Evolutionary conservation across 1,284 basidiomycete species (phyloP), one percentile per base, ranked within the genome.

Genomic region (Wolfiporia cocos): DNA sequence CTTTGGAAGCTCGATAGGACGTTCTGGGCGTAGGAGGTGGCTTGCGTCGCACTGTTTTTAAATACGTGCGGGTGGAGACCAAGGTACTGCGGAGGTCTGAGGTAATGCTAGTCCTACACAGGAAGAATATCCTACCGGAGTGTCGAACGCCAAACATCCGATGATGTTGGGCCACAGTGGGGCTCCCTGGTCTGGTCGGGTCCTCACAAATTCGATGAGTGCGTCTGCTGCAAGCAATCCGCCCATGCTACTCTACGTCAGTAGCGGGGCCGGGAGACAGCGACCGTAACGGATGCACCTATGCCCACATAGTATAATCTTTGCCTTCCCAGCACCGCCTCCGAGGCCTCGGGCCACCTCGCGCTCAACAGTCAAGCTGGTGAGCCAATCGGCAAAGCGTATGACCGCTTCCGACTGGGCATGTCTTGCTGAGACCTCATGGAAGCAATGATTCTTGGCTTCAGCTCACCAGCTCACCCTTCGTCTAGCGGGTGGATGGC

Each of bases 251-350:
- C 19, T 22, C 5, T 9, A 22, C 5, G 29, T n/a, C n/a, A 5
- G 12, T 19, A 40, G 9, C 28, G 20, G 11, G 18, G 9, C 20
- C 17, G 5, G 7, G n/a, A 11, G n/a, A 15, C n/a, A 7, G 15
- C 10, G 37, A 38, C 9, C 6, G 26, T 29, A 29, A 14, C 14
- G 26, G 26, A 9, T 14, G 14, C 38, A 87, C 89, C 88, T 94
- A 61, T 97, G 94, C 2, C 93, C 93, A 56, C 92, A 92, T 1
- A 97, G 71, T 3, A 94, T 81, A 36, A 97, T 74, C 58, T 81
- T 88, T 0, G 84, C 84, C 49, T 75, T 83, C 18, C 86, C 87
- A 12, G 87, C 83, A 18, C 87, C 89, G 17, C 80, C 76, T 2
- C 82, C 79, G 12, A 67, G 64, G 1, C 76, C 76, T 44, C 73